Conservation (phyloP, 306 rosid genomes). For the Sicyos edulis region DNA sequence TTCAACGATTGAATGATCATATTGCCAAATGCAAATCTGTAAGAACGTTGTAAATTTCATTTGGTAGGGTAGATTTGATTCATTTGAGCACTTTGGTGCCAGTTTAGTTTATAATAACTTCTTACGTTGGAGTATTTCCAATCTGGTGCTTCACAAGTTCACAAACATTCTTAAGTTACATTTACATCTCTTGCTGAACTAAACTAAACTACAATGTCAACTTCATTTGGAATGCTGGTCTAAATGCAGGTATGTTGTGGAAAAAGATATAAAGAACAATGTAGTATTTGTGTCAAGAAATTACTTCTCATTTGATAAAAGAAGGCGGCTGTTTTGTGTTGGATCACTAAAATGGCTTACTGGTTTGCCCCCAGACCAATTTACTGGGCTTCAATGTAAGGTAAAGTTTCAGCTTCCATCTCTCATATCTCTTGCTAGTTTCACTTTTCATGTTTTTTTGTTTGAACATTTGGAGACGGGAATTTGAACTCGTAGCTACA, state of each 20-base stretch:
- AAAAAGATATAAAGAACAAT: conserved; percentile 76
- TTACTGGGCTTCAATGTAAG: conserved; percentile 70
- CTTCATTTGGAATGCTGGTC: conserved; percentile 12
- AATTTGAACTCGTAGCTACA: too few species aligned
- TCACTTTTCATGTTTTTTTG: background rate
- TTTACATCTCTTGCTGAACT: background rate
- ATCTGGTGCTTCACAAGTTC: background rate
- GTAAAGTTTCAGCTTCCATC: conserved; percentile 28
- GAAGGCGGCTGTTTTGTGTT: conserved; percentile 69
- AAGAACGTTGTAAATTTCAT: background rate
- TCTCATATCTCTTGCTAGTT: conserved; percentile 11
- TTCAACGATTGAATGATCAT: background rate
- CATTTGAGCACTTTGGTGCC: background rate
- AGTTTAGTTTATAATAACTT: background rate
- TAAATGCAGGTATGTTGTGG: conserved; percentile 78
- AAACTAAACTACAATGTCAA: background rate
- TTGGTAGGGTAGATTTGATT: conserved; percentile 4
- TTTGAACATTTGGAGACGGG: too few species aligned
- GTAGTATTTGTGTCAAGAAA: conserved; percentile 89
- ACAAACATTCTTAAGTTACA: background rate
- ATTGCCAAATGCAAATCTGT: background rate
- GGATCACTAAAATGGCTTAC: conserved; percentile 85
- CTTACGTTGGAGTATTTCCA: conserved; percentile 11
- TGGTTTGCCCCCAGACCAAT: conserved; percentile 49
- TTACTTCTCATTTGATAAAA: conserved; percentile 82